Conservation (phyloP, 2,329 filamentous ascomycete genomes). For the Aspergillus quadrilineatus region DNA sequence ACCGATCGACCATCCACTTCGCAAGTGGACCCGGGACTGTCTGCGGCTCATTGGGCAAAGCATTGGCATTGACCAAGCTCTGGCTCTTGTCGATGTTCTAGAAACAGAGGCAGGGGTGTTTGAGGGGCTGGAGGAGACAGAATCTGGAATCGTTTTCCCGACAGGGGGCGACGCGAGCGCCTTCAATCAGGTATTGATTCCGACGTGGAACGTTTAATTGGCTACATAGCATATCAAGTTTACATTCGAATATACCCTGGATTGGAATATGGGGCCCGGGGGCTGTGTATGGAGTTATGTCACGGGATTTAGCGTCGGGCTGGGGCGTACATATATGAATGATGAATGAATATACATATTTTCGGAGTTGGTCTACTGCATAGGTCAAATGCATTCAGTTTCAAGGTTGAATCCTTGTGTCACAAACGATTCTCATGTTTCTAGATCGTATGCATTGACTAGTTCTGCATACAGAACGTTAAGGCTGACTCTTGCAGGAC, state of each 20-base stretch:
- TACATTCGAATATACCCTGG: background rate
- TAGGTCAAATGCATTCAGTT: background rate
- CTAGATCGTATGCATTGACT: background rate
- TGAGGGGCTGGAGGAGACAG: constrained; percentile 21
- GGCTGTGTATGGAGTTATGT: background rate
- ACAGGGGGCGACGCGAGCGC: constrained; percentile 9
- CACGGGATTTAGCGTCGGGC: background rate
- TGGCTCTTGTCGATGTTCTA: constrained; percentile 36
- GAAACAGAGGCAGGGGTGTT: constrained; percentile 28
- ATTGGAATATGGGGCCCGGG: background rate
- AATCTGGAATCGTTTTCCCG: constrained; percentile 19
- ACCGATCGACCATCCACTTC: constrained; percentile 25
- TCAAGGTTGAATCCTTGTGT: background rate
- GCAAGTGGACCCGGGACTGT: constrained; percentile 34
- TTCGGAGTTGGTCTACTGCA: background rate
- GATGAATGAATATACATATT: background rate
- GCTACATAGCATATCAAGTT: background rate
- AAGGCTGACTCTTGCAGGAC: background rate
- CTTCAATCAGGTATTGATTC: constrained; percentile 16
- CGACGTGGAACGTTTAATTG: constrained; percentile 14
- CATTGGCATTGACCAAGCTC: constrained; percentile 41
- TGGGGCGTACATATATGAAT: background rate
- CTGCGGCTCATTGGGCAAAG: constrained; percentile 35
- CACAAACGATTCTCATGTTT: background rate
- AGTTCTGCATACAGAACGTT: background rate